phyloP scores from a whole-genome alignment of 2,329 filamentous ascomycete species.

The Malbranchea zuffiana region DNA sequence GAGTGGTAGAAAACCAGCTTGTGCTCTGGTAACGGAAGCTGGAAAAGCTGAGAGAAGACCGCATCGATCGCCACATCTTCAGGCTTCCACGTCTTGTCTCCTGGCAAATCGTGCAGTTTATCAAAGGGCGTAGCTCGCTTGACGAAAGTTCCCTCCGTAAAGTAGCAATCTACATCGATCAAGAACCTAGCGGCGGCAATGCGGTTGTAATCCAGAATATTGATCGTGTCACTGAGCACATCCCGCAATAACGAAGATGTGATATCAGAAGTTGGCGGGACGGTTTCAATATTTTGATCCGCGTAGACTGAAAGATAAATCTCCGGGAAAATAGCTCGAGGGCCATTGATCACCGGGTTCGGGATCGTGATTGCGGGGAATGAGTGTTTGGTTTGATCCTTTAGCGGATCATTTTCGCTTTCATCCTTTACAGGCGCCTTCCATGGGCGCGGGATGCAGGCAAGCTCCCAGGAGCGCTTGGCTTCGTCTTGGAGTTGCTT shows the following conservation, averaged over 20 bases:
- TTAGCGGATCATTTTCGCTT: slow-evolving; percentile 47
- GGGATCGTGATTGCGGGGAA: slow-evolving; percentile 70
- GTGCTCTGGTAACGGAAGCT: slow-evolving; percentile 75
- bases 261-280: slow-evolving; percentile 65
- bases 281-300: slow-evolving; percentile 77
- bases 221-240: slow-evolving; percentile 81
- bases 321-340: slow-evolving; percentile 75
- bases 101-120: slow-evolving; percentile 57
- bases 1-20: slow-evolving; percentile 96
- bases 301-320: slow-evolving; percentile 88
- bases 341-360: slow-evolving; percentile 60
- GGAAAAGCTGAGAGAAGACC: slow-evolving; percentile 89
- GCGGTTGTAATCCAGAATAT: slow-evolving; percentile 85
- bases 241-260: slow-evolving; percentile 78
- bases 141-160: slow-evolving; percentile 77
- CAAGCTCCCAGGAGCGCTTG: slow-evolving; percentile 60
- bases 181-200: slow-evolving; percentile 76
- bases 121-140: slow-evolving; percentile 91
- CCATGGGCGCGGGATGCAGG: slow-evolving; percentile 50
- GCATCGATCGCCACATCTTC: slow-evolving; percentile 97
- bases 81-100: slow-evolving; percentile 80
- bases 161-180: slow-evolving; percentile 92
- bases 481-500: slow-evolving; percentile 74
- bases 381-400: slow-evolving; percentile 55
- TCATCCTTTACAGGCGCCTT: slow-evolving; percentile 28